phyloP scores from a whole-genome alignment of 73 alveolate genomes.

The Paramecium biaurelia region DNA sequence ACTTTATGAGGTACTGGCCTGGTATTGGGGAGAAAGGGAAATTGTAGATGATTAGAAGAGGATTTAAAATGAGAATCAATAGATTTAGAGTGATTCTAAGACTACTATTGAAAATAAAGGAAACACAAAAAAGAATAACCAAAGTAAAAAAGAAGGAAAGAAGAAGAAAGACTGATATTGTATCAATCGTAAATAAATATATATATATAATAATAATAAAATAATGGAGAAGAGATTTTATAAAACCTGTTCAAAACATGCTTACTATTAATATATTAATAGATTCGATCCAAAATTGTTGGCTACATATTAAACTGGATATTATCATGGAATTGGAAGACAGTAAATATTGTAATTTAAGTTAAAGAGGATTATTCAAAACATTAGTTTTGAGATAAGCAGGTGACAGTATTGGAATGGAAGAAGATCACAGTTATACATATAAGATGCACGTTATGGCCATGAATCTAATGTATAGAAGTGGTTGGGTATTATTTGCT shows the following conservation, averaged over 20 bases:
- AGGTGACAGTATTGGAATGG: slow-evolving; percentile 57
- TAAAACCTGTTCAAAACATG: slow-evolving; percentile 41
- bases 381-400: slow-evolving; percentile 59
- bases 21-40: not conserved
- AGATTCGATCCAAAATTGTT: not conserved
- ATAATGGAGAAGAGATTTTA: slow-evolving; percentile 23
- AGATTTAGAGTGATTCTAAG: not conserved
- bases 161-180: not conserved
- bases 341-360: not conserved
- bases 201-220: not conserved
- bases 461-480: slow-evolving; percentile 58
- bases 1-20: not conserved
- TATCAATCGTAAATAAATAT: not conserved
- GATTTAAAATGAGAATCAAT: not conserved
- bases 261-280: slow-evolving; percentile 24
- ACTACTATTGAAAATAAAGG: not conserved
- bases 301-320: not conserved
- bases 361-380: slow-evolving; percentile 37
- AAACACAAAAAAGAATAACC: not conserved
- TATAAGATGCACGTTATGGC: slow-evolving; percentile 60
- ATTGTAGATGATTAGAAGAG: not conserved
- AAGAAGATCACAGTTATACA: slow-evolving; percentile 63
- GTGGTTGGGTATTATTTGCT: slow-evolving; percentile 60
- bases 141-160: not conserved
- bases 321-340: slow-evolving; percentile 13